phyloP scores from a whole-genome alignment of 257 asterid genomes.

The Scutellaria barbata region DNA sequence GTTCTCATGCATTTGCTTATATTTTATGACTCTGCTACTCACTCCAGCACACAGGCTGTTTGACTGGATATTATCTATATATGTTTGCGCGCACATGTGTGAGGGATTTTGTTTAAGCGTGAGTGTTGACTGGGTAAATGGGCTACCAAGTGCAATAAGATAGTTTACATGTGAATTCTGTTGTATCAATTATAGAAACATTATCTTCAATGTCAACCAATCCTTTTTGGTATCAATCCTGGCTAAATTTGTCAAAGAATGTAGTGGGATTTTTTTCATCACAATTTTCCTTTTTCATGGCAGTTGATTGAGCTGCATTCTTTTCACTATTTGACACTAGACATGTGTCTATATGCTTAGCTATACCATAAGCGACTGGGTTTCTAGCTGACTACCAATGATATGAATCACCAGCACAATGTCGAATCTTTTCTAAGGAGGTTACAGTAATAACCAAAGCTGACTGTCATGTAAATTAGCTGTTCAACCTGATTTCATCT shows the following conservation, averaged over 20 bases:
- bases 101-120: constrained; percentile 16
- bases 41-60: constrained; percentile 12
- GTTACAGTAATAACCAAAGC: constrained; percentile 2
- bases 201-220: constrained; percentile 13
- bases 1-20: constrained; percentile 45
- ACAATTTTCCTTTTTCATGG: constrained; percentile 6
- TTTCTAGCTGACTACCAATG: constrained; percentile 20
- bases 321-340: not conserved
- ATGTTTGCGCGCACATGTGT: not conserved
- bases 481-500: constrained; percentile 37
- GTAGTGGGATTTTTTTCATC: constrained; percentile 2
- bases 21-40: constrained; percentile 22
- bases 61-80: constrained; percentile 2
- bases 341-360: not conserved
- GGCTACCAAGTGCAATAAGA: constrained; percentile 13
- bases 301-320: not conserved
- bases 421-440: constrained; percentile 11
- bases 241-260: not conserved
- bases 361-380: constrained; percentile 14
- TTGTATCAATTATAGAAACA: constrained; percentile 1
- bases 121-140: constrained; percentile 16
- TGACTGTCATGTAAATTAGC: constrained; percentile 25
- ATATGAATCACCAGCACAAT: constrained; percentile 5
- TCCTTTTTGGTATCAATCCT: constrained; percentile 2
- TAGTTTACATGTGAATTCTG: constrained; percentile 24